Conservation (phyloP, 2,329 filamentous ascomycete species). For the Neoscytalidium dimidiatum region DNA sequence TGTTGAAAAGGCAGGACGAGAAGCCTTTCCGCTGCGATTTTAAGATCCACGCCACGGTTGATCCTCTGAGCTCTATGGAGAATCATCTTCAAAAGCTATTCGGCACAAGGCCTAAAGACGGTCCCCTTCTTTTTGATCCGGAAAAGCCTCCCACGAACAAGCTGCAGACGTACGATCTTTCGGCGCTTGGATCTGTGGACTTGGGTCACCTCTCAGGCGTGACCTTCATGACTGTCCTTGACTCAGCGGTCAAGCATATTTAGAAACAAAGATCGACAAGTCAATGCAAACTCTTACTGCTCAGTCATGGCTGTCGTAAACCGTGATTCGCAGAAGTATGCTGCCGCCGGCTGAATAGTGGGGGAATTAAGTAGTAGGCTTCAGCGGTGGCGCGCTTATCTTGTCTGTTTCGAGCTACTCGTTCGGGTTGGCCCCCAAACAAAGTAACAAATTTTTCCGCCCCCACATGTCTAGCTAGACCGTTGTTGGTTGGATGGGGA, state of each 20-base stretch:
- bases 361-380: background rate
- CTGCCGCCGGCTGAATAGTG: background rate
- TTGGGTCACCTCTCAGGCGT: background rate
- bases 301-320: too few relatives aligned
- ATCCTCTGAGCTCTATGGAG: too few relatives aligned
- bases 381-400: background rate
- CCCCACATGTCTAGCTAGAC: too few relatives aligned
- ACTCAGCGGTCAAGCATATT: background rate
- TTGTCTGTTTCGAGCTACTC: background rate
- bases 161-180: background rate
- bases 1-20: constrained; percentile 29
- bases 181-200: background rate
- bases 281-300: background rate
- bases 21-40: constrained; percentile 31
- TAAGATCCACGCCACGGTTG: constrained; percentile 30
- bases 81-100: constrained; percentile 28
- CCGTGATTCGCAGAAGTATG: background rate
- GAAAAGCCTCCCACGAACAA: constrained; percentile 6
- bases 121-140: constrained; percentile 24
- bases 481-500: background rate
- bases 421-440: background rate
- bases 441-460: background rate
- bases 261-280: background rate
- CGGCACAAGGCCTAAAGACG: constrained; percentile 21
- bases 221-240: background rate